Percentiles rank a stretch among this genome's conserved stretches.
Conservation (phyloP, 2,329 filamentous ascomycete species). For the Beauveria bassiana region DNA sequence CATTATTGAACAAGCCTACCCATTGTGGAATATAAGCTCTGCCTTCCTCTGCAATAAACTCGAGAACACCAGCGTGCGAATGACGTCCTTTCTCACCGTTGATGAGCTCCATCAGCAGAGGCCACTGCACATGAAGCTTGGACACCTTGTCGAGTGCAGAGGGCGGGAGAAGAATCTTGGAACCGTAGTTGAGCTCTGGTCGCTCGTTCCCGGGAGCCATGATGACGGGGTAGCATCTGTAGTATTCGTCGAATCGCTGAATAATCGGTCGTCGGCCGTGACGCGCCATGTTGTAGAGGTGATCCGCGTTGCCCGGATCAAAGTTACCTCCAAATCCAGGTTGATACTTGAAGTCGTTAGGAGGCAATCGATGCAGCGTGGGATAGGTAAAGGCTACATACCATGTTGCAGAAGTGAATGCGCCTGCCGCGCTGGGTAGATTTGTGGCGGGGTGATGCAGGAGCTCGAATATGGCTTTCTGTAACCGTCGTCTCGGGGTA, state of each 20-base stretch:
- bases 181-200: constrained; percentile 86
- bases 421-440: not conserved
- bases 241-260: constrained; percentile 95
- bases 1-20: constrained; percentile 44
- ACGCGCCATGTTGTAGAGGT: constrained; percentile 41
- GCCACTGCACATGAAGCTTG: constrained; percentile 91
- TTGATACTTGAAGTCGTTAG: constrained; percentile 21
- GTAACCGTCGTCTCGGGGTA: not conserved
- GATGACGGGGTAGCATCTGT: constrained; percentile 88
- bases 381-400: not conserved
- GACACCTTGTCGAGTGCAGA: constrained; percentile 96
- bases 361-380: not conserved
- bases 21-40: constrained; percentile 94
- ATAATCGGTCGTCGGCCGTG: constrained; percentile 40
- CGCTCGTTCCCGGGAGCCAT: constrained; percentile 91
- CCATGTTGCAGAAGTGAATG: constrained; percentile 3
- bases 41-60: constrained; percentile 96
- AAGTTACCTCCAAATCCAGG: constrained; percentile 35
- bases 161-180: constrained; percentile 95
- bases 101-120: constrained; percentile 91
- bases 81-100: constrained; percentile 75
- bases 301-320: constrained; percentile 40
- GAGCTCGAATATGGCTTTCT: not conserved
- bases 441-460: not conserved
- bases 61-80: constrained; percentile 89